Conservation (phyloP, 2,329 filamentous ascomycete species). For the Canariomyces notabilis region DNA sequence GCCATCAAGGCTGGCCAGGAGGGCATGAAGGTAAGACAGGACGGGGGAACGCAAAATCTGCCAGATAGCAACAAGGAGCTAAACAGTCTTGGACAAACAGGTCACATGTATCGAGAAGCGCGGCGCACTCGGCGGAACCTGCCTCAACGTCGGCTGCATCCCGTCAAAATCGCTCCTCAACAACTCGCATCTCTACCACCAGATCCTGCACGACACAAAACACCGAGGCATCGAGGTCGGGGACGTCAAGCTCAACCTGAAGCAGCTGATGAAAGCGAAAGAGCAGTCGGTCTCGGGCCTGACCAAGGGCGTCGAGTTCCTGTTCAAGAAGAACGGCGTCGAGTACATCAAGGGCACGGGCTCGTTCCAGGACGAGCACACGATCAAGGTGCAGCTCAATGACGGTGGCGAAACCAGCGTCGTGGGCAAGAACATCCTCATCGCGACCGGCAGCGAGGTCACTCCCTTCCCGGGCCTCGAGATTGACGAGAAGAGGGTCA, state of each 20-base stretch:
- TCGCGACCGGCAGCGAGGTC: slow-evolving; percentile 91
- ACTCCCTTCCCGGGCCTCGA: slow-evolving; percentile 94
- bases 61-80: too few species aligned
- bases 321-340: slow-evolving; percentile 99
- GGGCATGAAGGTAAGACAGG: slow-evolving; percentile 84
- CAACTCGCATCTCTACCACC: slow-evolving; percentile 98
- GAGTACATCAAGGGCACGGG: slow-evolving; percentile 95
- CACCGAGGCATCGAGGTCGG: slow-evolving; percentile 94
- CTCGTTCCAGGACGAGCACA: slow-evolving; percentile 82
- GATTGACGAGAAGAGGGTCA: slow-evolving; percentile 95
- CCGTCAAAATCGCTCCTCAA: slow-evolving; percentile 99
- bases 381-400: slow-evolving; percentile 81
- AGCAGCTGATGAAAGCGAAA: slow-evolving; percentile 98
- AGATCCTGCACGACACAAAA: slow-evolving; percentile 94
- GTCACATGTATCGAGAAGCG: slow-evolving; percentile 98
- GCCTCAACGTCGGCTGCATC: slow-evolving; percentile 98
- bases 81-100: slow-evolving; percentile 40
- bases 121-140: slow-evolving; percentile 89
- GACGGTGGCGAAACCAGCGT: slow-evolving; percentile 88
- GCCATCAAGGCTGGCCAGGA: slow-evolving; percentile 99
- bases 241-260: slow-evolving; percentile 93
- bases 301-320: slow-evolving; percentile 95
- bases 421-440: slow-evolving; percentile 93
- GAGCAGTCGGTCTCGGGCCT: slow-evolving; percentile 81
- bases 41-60: too few species aligned